Evolutionary conservation across 1,284 basidiomycete genomes (phyloP), one percentile per base, ranked within the genome.

Genomic region (Tetrapyrgos nigripes): DNA sequence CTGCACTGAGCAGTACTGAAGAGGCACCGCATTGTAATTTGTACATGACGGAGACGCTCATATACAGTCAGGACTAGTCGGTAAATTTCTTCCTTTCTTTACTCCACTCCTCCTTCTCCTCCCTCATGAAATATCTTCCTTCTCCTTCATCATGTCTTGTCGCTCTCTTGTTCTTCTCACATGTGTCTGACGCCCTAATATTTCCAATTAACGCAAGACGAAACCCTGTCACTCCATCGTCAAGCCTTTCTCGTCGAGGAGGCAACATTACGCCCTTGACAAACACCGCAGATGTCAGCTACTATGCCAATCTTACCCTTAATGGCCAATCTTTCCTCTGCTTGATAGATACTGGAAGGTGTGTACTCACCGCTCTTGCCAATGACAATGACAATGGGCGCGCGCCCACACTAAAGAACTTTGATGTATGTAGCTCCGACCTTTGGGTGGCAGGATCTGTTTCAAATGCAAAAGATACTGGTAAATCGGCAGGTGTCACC

Each of bases 261-360:
- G 31, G 37, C 45, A 52, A 61, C 4, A 61, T 57, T 24, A 62
- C 62, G 3, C 61, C 65, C 4, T 55, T 68, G 5, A 60, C 37
- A 19, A 58, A 69, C 53, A 58, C 63, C 1, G 68, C 64, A 11
- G 68, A 69, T 50, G 59, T 69, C 21, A 73, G 75, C 62, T 89
- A 89, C 63, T 75, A 74, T 53, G 78, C 81, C 26, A 82, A 84
- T 56, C 72, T 87, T 55, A 77, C 79, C 3, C 69, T 90, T 43
- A 83, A 84, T 33, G 82, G 79, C 13, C 62, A 72, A n/a, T 57
- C 62, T 3, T 84, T 84, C 65, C 70, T 72, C 17, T 76, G 87
- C 51, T 69, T 87, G 50, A 78, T 91, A 57, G 88, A 91, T 66
- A 89, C 88, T 4, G 89, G 88, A 54, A 90, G 87, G 89, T 87